phyloP scores from a whole-genome alignment of 2,329 filamentous ascomycete species.

The Cryphonectria naterciae region DNA sequence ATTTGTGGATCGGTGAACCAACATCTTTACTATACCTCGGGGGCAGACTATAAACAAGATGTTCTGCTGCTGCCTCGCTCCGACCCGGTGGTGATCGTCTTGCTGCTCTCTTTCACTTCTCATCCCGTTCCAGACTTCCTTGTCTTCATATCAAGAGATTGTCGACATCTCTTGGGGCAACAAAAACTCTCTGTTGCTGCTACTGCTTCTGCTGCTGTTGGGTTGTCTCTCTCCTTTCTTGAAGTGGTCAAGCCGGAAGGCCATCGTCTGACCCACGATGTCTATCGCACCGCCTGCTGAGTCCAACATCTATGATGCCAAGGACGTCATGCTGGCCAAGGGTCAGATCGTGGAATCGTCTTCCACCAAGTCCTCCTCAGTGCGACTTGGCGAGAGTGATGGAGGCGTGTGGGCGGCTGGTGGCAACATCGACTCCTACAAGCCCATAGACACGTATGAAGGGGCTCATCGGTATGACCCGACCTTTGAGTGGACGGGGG shows the following conservation, averaged over 20 bases:
- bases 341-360: constrained; percentile 9
- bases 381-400: constrained; percentile 24
- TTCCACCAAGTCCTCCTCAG: constrained; percentile 11
- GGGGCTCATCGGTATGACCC: constrained; percentile 64
- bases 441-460: constrained; percentile 60
- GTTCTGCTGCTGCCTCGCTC: neutral
- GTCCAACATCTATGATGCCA: constrained; percentile 14
- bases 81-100: neutral
- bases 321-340: constrained; percentile 22
- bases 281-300: constrained; percentile 1
- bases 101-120: neutral
- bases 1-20: neutral
- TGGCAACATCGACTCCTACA: constrained; percentile 41
- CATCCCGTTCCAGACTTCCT: neutral
- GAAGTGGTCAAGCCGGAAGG: neutral
- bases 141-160: neutral
- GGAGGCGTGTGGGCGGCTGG: constrained; percentile 26
- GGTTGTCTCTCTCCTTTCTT: neutral
- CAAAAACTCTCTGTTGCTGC: neutral
- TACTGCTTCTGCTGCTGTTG: neutral
- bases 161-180: neutral
- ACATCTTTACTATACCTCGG: neutral
- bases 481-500: constrained; percentile 56
- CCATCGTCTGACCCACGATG: constrained; percentile 7
- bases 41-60: neutral